Conservation (phyloP, 2,329 filamentous ascomycete genomes). For the Xylaria sp. region DNA sequence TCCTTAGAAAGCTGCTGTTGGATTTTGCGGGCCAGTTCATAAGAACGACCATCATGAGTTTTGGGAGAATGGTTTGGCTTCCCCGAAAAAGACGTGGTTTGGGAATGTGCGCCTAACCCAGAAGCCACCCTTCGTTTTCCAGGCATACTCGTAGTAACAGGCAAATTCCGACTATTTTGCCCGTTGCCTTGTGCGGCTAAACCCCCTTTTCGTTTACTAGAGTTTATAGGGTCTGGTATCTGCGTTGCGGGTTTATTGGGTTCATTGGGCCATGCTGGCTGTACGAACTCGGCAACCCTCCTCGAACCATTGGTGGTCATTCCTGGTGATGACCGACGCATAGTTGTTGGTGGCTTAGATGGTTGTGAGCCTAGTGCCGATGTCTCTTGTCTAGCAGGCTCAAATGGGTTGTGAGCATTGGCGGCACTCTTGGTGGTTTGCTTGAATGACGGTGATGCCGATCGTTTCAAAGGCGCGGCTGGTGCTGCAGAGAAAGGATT, state of each 20-base stretch:
- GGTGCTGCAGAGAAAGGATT: conserved; percentile 28
- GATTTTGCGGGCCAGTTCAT: conserved; percentile 59
- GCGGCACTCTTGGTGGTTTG: conserved; percentile 20
- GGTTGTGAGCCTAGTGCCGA: background rate
- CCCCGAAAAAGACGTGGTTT: background rate
- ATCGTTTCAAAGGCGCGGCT: conserved; percentile 22
- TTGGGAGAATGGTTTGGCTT: background rate
- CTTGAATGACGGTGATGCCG: conserved; percentile 33
- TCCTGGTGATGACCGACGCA: background rate
- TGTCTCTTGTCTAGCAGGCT: conserved; percentile 3
- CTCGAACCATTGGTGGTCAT: conserved; percentile 15
- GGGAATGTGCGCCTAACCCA: background rate
- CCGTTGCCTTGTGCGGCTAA: conserved; percentile 26
- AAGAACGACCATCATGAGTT: conserved; percentile 36
- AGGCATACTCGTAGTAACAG: conserved; percentile 23
- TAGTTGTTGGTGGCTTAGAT: conserved; percentile 15
- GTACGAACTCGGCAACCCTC: conserved; percentile 39
- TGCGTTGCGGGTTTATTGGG: conserved; percentile 13
- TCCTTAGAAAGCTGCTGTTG: conserved; percentile 64
- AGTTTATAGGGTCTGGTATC: background rate
- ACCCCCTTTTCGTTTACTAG: conserved; percentile 39
- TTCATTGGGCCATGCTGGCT: conserved; percentile 43
- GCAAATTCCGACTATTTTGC: conserved; percentile 37
- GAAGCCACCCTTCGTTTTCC: conserved; percentile 21
- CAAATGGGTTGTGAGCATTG: conserved; percentile 35